Percentiles rank a stretch among this genome's conserved stretches.
Evolutionary conservation across 148 eudicot species (phyloP).

Genomic region (Heliamphora exappendiculata): DNA sequence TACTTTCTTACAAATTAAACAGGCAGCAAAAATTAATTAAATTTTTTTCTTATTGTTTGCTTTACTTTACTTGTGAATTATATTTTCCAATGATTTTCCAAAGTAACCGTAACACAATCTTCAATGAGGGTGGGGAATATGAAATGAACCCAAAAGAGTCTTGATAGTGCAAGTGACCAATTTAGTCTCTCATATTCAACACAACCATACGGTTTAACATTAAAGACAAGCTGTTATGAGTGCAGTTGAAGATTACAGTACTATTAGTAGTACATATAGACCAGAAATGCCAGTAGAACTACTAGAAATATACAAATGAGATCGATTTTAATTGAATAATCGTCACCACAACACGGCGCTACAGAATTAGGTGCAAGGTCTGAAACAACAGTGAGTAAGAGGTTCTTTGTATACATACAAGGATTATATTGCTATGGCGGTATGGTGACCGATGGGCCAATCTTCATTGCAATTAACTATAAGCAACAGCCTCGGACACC

Average conservation of each 20-base stretch:
- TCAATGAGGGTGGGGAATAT: not conserved
- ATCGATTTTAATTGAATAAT: not conserved
- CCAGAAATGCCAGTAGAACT: not conserved
- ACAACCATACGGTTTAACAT: not conserved
- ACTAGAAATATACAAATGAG: not conserved
- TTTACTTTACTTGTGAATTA: no score
- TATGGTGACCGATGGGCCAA: not conserved
- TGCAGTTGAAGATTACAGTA: not conserved
- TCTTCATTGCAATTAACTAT: constrained; percentile 10
- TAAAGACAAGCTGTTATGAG: not conserved
- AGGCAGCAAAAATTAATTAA: no score
- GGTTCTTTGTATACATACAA: not conserved
- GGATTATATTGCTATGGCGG: not conserved
- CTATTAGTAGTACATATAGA: constrained; percentile 1
- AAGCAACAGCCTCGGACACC: constrained; percentile 29
- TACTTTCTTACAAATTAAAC: no score
- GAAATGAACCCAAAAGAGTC: not conserved
- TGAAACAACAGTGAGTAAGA: not conserved
- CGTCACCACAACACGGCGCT: not conserved
- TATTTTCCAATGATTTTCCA: no score
- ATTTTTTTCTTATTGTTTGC: no score
- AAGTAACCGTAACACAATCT: not conserved
- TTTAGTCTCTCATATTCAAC: not conserved
- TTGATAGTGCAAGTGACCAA: not conserved
- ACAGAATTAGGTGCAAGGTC: not conserved